phyloP scores from a whole-genome alignment of 768 basidiomycete genomes.

The Coprinopsis strossmayeri region DNA sequence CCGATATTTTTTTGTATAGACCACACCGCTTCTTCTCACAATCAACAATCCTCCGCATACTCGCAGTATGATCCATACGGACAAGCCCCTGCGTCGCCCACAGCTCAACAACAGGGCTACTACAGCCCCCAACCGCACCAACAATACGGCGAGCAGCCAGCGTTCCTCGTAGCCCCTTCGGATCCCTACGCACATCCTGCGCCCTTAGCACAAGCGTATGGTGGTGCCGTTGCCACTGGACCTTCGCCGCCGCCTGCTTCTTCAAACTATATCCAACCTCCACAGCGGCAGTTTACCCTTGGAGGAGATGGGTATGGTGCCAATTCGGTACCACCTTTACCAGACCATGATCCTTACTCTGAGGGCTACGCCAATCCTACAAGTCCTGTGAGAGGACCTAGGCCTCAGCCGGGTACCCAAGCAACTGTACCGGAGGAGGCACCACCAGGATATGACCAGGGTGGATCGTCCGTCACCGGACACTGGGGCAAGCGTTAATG shows the following conservation, averaged over 20 bases:
- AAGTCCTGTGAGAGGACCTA: slow-evolving; percentile 31
- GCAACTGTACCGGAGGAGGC: slow-evolving; percentile 38
- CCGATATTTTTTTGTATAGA: slow-evolving; percentile 37
- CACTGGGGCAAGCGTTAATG: slow-evolving; percentile 44
- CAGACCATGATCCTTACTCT: slow-evolving; percentile 19
- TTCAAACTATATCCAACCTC: slow-evolving; percentile 17
- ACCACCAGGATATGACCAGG: slow-evolving; percentile 64
- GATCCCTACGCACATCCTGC: not conserved
- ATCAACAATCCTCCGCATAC: slow-evolving; percentile 41
- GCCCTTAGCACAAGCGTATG: not conserved
- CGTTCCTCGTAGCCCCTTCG: slow-evolving; percentile 2
- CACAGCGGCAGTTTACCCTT: slow-evolving; percentile 49
- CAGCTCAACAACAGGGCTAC: slow-evolving; percentile 21
- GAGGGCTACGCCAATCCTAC: slow-evolving; percentile 18
- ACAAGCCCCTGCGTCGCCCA: slow-evolving; percentile 13
- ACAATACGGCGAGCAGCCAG: slow-evolving; percentile 28
- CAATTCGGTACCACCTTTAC: slow-evolving; percentile 36
- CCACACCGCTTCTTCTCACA: slow-evolving; percentile 44
- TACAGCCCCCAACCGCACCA: slow-evolving; percentile 25
- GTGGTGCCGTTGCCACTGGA: slow-evolving; percentile 7
- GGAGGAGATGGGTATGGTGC: slow-evolving; percentile 52
- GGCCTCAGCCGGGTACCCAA: slow-evolving; percentile 25
- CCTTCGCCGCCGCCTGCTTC: slow-evolving; percentile 13
- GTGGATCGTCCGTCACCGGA: slow-evolving; percentile 38
- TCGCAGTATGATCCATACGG: slow-evolving; percentile 47